phyloP scores from a whole-genome alignment of 345 rosid species.

The Euphorbia peplus region DNA sequence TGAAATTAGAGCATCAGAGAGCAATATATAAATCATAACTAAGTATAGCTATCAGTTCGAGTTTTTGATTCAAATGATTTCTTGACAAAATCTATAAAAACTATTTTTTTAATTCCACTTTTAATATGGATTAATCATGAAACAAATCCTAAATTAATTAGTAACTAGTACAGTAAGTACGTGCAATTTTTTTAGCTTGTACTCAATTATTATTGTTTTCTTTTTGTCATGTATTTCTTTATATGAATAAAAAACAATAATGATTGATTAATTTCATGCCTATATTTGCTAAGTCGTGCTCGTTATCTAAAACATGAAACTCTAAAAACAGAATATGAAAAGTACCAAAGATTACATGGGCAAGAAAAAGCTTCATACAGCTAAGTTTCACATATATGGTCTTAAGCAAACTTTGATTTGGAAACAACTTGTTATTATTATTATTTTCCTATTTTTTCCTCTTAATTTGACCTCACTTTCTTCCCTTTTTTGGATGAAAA shows the following conservation, averaged over 20 bases:
- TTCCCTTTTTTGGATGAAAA: background rate
- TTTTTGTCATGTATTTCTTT: background rate
- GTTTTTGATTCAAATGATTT: too few relatives aligned
- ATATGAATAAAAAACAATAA: background rate
- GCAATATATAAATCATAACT: too few relatives aligned
- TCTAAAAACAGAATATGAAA: background rate
- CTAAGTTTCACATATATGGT: background rate
- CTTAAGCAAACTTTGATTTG: background rate
- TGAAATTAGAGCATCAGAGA: too few relatives aligned
- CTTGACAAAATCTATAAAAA: too few relatives aligned
- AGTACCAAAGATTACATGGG: conserved; percentile 2
- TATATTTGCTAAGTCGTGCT: background rate
- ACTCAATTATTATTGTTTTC: background rate
- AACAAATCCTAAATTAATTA: too few relatives aligned
- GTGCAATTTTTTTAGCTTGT: background rate
- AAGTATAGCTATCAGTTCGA: too few relatives aligned
- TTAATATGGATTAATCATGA: too few relatives aligned
- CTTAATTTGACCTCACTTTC: background rate
- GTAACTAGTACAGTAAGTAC: too few relatives aligned
- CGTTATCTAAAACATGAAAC: background rate
- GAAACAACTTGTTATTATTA: background rate
- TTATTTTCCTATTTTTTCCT: background rate
- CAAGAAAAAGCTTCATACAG: background rate
- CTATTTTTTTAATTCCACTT: too few relatives aligned
- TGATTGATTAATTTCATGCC: background rate